These are phyloP conservation scores for Neofusicoccum cordaticola DNA, from an alignment of 2,329 filamentous ascomycete genomes.

Conservation along the genomic window DNA sequence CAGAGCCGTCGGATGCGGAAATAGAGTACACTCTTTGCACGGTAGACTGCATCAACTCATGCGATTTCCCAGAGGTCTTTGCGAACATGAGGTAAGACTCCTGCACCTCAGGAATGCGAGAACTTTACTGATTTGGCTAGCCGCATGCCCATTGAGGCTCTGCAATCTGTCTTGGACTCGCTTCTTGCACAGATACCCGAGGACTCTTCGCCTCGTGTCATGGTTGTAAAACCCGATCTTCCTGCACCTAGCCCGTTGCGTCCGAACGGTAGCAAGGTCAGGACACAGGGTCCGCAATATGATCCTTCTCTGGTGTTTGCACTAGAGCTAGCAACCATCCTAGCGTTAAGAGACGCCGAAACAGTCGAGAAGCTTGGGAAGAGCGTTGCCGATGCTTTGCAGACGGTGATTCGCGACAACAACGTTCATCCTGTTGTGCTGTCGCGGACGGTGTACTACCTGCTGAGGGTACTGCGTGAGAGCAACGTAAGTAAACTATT, in stretches of 20 bases:
- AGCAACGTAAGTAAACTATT: conserved; percentile 64
- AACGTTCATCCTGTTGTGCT: conserved; percentile 81
- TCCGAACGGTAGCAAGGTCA: conserved; percentile 57
- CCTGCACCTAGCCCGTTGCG: conserved; percentile 59
- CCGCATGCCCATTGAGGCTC: conserved; percentile 57
- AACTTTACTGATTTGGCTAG: conserved; percentile 39
- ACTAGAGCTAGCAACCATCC: conserved; percentile 82
- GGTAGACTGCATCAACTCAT: conserved; percentile 90
- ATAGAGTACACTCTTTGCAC: conserved; percentile 93
- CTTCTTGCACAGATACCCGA: conserved; percentile 85
- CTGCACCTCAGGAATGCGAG: not conserved
- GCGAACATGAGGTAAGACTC: conserved; percentile 70
- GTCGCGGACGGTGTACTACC: conserved; percentile 81
- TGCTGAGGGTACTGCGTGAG: conserved; percentile 74
- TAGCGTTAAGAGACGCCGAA: conserved; percentile 72
- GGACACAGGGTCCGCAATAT: conserved; percentile 63
- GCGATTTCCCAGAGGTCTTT: conserved; percentile 78
- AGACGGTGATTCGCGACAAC: conserved; percentile 72
- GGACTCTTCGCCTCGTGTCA: conserved; percentile 74
- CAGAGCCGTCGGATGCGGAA: conserved; percentile 95
- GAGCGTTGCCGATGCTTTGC: conserved; percentile 74
- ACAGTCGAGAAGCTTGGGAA: conserved; percentile 74
- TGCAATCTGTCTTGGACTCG: conserved; percentile 65
- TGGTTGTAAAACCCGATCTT: conserved; percentile 84
- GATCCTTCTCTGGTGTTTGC: conserved; percentile 85